A percentile compares a stretch with the other conserved stretches of the same genome.
Evolutionary conservation across 2,329 filamentous ascomycete genomes (phyloP).

Genomic region (Phyllosticta paracitricarpa): DNA sequence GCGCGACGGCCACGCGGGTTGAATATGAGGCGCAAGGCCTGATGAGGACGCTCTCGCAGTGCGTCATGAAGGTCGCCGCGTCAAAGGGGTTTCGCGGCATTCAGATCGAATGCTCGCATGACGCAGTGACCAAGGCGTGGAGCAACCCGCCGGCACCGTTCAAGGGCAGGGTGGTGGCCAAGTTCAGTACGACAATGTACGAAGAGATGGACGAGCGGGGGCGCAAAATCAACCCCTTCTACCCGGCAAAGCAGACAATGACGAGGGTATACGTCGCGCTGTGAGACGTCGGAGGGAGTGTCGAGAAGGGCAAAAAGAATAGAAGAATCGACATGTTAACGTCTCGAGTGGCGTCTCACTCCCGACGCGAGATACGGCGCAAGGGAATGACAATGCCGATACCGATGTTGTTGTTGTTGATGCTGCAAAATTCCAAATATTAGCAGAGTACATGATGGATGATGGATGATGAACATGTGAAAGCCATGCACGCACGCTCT

Average conservation of each 20-base stretch:
- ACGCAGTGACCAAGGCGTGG: conserved; percentile 24
- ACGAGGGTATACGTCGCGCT: conserved; percentile 21
- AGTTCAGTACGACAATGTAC: conserved; percentile 17
- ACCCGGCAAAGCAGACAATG: conserved; percentile 16
- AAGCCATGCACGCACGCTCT: neutral
- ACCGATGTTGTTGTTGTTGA: neutral
- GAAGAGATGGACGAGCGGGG: conserved; percentile 18
- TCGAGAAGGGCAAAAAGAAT: neutral
- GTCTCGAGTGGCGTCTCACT: neutral
- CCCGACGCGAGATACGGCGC: neutral
- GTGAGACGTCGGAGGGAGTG: neutral
- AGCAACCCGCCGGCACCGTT: conserved; percentile 18
- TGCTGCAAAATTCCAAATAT: neutral
- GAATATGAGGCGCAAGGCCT: conserved; percentile 26
- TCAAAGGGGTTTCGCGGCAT: conserved; percentile 23
- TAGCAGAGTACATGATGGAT: neutral
- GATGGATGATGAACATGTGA: neutral
- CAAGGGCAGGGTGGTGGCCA: conserved; percentile 15
- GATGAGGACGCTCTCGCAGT: conserved; percentile 27
- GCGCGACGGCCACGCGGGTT: conserved; percentile 26
- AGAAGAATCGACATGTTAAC: neutral
- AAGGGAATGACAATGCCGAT: neutral
- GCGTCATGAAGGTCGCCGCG: conserved; percentile 28
- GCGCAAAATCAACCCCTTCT: conserved; percentile 14
- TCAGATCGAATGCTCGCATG: conserved; percentile 26